Base-by-base conservation (phyloP, 2,329 filamentous ascomycete genomes). In the Fusarium sp. region DNA sequence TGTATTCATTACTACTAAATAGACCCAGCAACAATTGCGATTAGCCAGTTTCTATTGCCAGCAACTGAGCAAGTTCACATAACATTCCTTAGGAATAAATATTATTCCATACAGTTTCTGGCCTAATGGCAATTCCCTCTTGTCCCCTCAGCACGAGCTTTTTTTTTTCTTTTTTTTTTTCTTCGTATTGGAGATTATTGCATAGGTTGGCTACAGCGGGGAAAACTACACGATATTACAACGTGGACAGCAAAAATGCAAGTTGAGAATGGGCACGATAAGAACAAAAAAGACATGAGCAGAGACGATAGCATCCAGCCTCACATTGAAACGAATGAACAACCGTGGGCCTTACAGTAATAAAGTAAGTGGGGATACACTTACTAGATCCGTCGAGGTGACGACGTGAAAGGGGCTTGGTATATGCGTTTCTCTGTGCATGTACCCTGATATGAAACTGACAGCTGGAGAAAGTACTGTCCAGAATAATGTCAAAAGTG, bases 321-420 rank as follows among this genome's bases (percentile, higher is more conserved):
- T 56, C 38, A 58, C 36, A 42, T 53, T 54, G 54, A 69, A 69
- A 64, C 58, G 35, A 8, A 89, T 89, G 38, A 90, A 61, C 46
- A 59, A 73, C 12, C 42, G 36, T 36, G 35, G 22, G 39, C 57
- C 49, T 49, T 62, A 4, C 89, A 91, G 41, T 82, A 50, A 63
- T 62, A 5, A 89, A 91, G 41, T 82, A 50, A 63, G 52, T 63
- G 78, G 79, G 52, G 80, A 77, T 22, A 79, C 66, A 20, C 63
- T 68, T 53, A 54, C 54, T 52, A 41, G 41, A 67, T 62, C 63
- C 64, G 62, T 67, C 62, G 68, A 81, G 65, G 63, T 74, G 74
- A 76, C 74, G 71, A 76, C 74, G 72, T 68, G 60, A 53, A 71
- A 66, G 71, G 72, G 74, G 63, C 57, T 64, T 70, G 52, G 66